Base-by-base conservation (phyloP, 208 protist genomes). In the Leishmania gerbilli region DNA sequence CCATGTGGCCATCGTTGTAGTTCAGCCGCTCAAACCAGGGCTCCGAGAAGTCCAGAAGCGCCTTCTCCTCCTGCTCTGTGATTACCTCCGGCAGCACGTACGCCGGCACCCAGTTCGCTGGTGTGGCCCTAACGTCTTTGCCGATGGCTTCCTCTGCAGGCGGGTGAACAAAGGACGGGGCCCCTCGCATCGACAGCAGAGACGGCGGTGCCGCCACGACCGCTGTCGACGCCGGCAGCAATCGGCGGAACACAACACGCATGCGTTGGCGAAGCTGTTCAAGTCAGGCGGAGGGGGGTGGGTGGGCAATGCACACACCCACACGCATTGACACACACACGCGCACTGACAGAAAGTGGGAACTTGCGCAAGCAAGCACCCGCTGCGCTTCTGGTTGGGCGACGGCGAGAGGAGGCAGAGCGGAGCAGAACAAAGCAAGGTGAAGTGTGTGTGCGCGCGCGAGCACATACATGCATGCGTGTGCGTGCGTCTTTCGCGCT, bases 51-150 rank as follows among this genome's bases (percentile, higher is more conserved):
- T 65, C 62, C 64, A 97, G 82, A 68, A 97, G 83, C 24, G 93
- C 87, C 27, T 77, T 71, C 79, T 97, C 91, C 80, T 97, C 92
- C 67, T 81, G 83, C 56, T 81, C 80, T n/a, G 82, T 89, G 72
- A 97, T 89, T 34, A 95, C 88, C 51, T 97, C 90, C 0, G 93
- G 91, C 51, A 90, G 64, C 27, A 97, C 92, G 83, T 95, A 97
- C 21, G 91, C 91, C 55, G 90, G 90, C 75, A 97, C 88, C 76
- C 82, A 95, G 77, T 94, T 83, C 71, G 67, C 74, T 17, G 93
- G 92, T 19, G 90, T 93, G 27, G 87, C 84, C 77, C 90, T 94
- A 27, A 92, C 84, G 4, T 90, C 80, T 40, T 93, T 90, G 17
- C 92, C 93, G 47, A 97, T 89, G n/a, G 89, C 91, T 58, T 95